Evolutionary conservation across 2,329 filamentous ascomycete genomes (phyloP).

Genomic region (Aureobasidium sp.): DNA sequence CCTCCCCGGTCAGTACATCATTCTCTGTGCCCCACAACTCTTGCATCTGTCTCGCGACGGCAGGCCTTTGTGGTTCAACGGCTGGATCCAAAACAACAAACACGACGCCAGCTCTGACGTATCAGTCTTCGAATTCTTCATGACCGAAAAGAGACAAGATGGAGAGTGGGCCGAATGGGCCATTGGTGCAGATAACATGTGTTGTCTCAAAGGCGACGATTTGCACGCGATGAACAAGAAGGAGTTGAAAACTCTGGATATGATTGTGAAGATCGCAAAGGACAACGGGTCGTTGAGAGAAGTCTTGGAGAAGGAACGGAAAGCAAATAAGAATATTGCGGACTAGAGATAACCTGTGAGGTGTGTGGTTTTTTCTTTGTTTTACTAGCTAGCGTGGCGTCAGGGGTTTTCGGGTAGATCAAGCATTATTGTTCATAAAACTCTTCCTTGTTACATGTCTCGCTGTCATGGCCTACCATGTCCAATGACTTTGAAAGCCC

Average conservation of each 20-base stretch:
- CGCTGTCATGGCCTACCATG: neutral
- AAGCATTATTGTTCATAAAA: neutral
- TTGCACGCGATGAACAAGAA: slow-evolving; percentile 21
- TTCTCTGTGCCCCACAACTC: slow-evolving; percentile 40
- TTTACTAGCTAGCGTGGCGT: neutral
- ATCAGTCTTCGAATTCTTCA: slow-evolving; percentile 30
- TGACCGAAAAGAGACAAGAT: slow-evolving; percentile 24
- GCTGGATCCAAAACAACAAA: slow-evolving; percentile 38
- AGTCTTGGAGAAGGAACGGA: neutral
- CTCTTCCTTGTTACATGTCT: neutral
- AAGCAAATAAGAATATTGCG: neutral
- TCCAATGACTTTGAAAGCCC: neutral
- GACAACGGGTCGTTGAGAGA: slow-evolving; percentile 14
- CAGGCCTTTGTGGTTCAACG: slow-evolving; percentile 42
- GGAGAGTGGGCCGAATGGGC: slow-evolving; percentile 27
- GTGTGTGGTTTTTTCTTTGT: neutral
- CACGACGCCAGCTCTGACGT: slow-evolving; percentile 33
- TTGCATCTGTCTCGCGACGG: slow-evolving; percentile 37
- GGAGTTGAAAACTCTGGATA: slow-evolving; percentile 25
- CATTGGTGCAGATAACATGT: slow-evolving; percentile 30
- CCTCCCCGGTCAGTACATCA: slow-evolving; percentile 22
- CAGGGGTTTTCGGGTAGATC: neutral
- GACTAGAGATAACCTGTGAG: neutral
- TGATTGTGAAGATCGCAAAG: slow-evolving; percentile 25
- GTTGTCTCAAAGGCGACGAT: slow-evolving; percentile 28